Percentiles rank a stretch among this genome's conserved stretches.
phyloP scores from a whole-genome alignment of 2,329 filamentous ascomycete species.

The Ophiosphaerella narmari region DNA sequence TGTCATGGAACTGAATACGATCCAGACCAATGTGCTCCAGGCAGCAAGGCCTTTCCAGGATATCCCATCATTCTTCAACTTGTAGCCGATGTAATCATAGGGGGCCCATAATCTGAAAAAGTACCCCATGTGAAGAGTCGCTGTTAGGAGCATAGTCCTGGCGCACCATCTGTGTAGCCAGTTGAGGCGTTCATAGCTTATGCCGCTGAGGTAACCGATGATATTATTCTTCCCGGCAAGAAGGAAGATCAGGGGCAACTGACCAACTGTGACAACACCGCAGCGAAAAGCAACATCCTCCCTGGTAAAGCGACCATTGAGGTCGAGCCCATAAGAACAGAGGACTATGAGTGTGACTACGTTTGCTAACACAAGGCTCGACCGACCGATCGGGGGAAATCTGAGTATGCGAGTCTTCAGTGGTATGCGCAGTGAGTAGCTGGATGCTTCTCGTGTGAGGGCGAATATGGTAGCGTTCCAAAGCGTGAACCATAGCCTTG shows the following conservation, averaged over 20 bases:
- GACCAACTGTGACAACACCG: slow-evolving; percentile 58
- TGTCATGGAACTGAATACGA: slow-evolving; percentile 64
- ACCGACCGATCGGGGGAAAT: slow-evolving; percentile 47
- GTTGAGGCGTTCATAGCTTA: slow-evolving; percentile 71
- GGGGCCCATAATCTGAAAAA: slow-evolving; percentile 63
- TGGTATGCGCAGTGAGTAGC: slow-evolving; percentile 50
- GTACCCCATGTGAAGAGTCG: slow-evolving; percentile 71
- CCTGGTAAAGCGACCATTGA: slow-evolving; percentile 55
- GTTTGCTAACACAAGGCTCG: slow-evolving; percentile 52
- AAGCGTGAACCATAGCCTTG: slow-evolving; percentile 54
- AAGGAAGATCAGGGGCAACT: slow-evolving; percentile 61
- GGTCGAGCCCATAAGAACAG: slow-evolving; percentile 61
- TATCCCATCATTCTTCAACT: slow-evolving; percentile 66
- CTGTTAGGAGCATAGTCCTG: slow-evolving; percentile 69
- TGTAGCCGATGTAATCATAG: slow-evolving; percentile 62
- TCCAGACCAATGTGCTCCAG: slow-evolving; percentile 70
- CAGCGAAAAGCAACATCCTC: slow-evolving; percentile 63
- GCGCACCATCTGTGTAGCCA: slow-evolving; percentile 77
- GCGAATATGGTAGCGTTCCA: slow-evolving; percentile 60
- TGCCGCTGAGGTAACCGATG: slow-evolving; percentile 65
- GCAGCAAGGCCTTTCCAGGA: slow-evolving; percentile 70
- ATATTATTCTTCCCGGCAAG: slow-evolving; percentile 62
- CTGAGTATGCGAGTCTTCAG: slow-evolving; percentile 43
- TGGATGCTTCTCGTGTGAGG: slow-evolving; percentile 58
- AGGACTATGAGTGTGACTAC: slow-evolving; percentile 58